Evolutionary conservation across 257 asterid genomes (phyloP).

Genomic region (Orobanche coerulescens): DNA sequence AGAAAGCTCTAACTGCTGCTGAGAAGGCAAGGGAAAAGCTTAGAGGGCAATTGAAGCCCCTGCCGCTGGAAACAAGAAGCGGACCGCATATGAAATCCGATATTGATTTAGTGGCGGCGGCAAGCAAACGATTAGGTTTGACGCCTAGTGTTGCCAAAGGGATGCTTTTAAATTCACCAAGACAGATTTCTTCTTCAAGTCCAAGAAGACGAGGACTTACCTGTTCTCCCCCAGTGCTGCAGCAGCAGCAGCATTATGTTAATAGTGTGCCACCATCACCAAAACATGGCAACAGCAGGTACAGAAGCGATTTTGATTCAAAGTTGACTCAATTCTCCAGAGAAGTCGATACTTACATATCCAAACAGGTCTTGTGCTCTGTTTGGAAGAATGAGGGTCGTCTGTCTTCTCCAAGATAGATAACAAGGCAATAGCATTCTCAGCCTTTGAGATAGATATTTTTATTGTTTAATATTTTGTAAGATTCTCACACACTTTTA

Average conservation of each 20-base stretch:
- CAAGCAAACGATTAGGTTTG: slow-evolving; percentile 23
- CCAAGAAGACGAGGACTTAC: slow-evolving; percentile 82
- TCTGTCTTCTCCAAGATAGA: slow-evolving; percentile 48
- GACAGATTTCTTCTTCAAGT: slow-evolving; percentile 65
- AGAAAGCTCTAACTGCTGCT: slow-evolving; percentile 52
- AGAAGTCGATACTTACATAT: slow-evolving; percentile 74
- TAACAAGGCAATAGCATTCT: slow-evolving; percentile 22
- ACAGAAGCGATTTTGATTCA: slow-evolving; percentile 69
- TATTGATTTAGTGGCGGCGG: slow-evolving; percentile 15
- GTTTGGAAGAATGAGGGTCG: slow-evolving; percentile 45
- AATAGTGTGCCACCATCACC: slow-evolving; percentile 33
- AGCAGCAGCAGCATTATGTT: slow-evolving; percentile 9
- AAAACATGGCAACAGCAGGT: slow-evolving; percentile 33
- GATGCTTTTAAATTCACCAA: slow-evolving; percentile 35
- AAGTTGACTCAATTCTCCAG: slow-evolving; percentile 68
- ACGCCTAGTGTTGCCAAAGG: slow-evolving; percentile 35
- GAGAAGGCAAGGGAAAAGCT: slow-evolving; percentile 52
- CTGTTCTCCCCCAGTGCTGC: slow-evolving; percentile 43
- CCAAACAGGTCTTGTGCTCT: slow-evolving; percentile 69
- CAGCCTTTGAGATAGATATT: slow-evolving; percentile 37
- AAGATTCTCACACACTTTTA: slow-evolving; percentile 5
- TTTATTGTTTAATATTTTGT: background rate
- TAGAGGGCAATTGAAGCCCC: slow-evolving; percentile 52
- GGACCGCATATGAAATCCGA: slow-evolving; percentile 53
- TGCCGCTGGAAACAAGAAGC: slow-evolving; percentile 64